phyloP scores from a whole-genome alignment of 2,329 filamentous ascomycete species.

The Metarhizium brunneum region DNA sequence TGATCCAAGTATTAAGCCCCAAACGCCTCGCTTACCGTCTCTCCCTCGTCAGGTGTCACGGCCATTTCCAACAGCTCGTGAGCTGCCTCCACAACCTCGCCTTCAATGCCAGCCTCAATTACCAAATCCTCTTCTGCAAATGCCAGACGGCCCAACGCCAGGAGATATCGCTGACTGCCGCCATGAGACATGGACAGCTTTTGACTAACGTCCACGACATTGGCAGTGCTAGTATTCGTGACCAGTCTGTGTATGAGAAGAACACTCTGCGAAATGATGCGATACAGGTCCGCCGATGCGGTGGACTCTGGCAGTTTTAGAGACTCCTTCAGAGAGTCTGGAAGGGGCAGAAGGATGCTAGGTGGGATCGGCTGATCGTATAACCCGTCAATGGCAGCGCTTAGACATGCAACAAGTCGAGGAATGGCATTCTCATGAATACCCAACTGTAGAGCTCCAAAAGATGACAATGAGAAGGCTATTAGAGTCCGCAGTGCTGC shows the following conservation, averaged over 20 bases:
- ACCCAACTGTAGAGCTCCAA: slow-evolving; percentile 58
- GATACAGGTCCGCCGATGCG: slow-evolving; percentile 25
- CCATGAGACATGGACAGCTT: slow-evolving; percentile 64
- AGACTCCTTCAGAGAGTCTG: slow-evolving; percentile 5
- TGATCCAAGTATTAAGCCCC: slow-evolving; percentile 17
- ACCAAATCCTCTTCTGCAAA: slow-evolving; percentile 73
- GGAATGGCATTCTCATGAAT: slow-evolving; percentile 61
- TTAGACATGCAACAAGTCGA: slow-evolving; percentile 58
- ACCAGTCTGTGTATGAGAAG: slow-evolving; percentile 43
- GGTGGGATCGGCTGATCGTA: slow-evolving; percentile 46
- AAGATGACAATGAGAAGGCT: slow-evolving; percentile 52
- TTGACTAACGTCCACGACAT: slow-evolving; percentile 51
- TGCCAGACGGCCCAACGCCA: slow-evolving; percentile 73
- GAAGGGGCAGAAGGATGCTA: slow-evolving; percentile 25
- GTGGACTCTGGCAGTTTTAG: slow-evolving; percentile 9
- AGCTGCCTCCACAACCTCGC: slow-evolving; percentile 71
- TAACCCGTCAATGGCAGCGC: slow-evolving; percentile 61
- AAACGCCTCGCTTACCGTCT: slow-evolving; percentile 33
- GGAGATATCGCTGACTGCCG: slow-evolving; percentile 71
- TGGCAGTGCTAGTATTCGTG: slow-evolving; percentile 35
- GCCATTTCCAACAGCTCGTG: slow-evolving; percentile 72
- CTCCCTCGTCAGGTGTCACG: slow-evolving; percentile 64
- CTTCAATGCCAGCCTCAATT: slow-evolving; percentile 66
- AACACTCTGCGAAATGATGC: slow-evolving; percentile 39
- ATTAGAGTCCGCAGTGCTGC: slow-evolving; percentile 44